Conservation (phyloP, 164 flowering plant genomes). For the Nelumbo lutea region DNA sequence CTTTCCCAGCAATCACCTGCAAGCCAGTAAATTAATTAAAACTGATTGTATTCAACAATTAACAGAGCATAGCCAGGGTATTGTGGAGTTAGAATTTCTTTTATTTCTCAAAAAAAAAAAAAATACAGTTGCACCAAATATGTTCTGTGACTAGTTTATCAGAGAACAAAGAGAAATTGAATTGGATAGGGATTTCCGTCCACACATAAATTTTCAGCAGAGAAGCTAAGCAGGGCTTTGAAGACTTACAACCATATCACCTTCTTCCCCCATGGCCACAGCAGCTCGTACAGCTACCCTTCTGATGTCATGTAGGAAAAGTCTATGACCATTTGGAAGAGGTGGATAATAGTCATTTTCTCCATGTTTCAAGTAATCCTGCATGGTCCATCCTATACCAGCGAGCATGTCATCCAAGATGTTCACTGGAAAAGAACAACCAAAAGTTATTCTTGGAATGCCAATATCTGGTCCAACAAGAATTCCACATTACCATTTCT, state of each 20-base stretch:
- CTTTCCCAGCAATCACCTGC: slow-evolving; percentile 96
- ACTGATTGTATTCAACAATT: neutral
- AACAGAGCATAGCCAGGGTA: neutral
- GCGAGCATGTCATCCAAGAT: slow-evolving; percentile 96
- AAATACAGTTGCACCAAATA: neutral
- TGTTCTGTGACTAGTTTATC: too few species aligned
- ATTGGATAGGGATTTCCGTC: neutral
- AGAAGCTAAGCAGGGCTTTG: slow-evolving; percentile 4
- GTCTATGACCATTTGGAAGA: slow-evolving; percentile 86
- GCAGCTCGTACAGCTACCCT: slow-evolving; percentile 94
- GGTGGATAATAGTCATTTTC: slow-evolving; percentile 97
- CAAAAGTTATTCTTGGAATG: slow-evolving; percentile 10
- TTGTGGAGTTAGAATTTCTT: neutral
- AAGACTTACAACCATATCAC: slow-evolving; percentile 92
- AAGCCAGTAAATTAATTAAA: slow-evolving; percentile 8
- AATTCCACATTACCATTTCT: neutral
- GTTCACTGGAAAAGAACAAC: slow-evolving; percentile 60
- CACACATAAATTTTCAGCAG: neutral
- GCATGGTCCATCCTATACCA: slow-evolving; percentile 97
- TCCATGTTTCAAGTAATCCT: slow-evolving; percentile 82
- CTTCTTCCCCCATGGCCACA: slow-evolving; percentile 99
- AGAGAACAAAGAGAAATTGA: neutral
- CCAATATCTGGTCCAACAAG: neutral
- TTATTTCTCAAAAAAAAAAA: neutral
- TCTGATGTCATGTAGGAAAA: slow-evolving; percentile 88